phyloP scores from a whole-genome alignment of 1,284 basidiomycete genomes.

The Inonotus hispidus region DNA sequence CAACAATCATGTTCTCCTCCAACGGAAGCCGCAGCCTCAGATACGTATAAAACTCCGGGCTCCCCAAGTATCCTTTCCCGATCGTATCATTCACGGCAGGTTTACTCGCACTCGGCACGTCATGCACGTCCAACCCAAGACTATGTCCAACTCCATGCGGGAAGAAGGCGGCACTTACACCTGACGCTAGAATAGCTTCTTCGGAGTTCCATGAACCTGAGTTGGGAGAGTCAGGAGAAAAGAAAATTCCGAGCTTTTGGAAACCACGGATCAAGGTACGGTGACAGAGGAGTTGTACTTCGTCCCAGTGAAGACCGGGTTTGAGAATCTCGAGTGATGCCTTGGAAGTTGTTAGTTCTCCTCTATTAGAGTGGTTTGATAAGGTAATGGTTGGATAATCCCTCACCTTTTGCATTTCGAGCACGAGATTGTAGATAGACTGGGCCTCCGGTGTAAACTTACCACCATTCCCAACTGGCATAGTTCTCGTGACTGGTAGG shows the following conservation, averaged over 20 bases:
- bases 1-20: slow-evolving; percentile 76
- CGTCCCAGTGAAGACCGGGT: slow-evolving; percentile 82
- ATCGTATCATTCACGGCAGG: slow-evolving; percentile 50
- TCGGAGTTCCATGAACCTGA: slow-evolving; percentile 54
- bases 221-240: slow-evolving; percentile 38
- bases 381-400: neutral
- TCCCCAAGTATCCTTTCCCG: slow-evolving; percentile 39
- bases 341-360: slow-evolving; percentile 29
- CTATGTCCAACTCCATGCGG: slow-evolving; percentile 90
- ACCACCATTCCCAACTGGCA: slow-evolving; percentile 85
- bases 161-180: slow-evolving; percentile 80
- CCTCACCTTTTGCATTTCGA: slow-evolving; percentile 81
- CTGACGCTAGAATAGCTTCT: slow-evolving; percentile 68
- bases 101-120: slow-evolving; percentile 70
- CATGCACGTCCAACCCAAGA: slow-evolving; percentile 86
- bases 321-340: slow-evolving; percentile 63
- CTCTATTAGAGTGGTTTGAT: neutral
- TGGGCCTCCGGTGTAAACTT: slow-evolving; percentile 76
- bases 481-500: slow-evolving; percentile 63
- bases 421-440: slow-evolving; percentile 79
- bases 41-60: slow-evolving; percentile 69
- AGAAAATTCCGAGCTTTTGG: slow-evolving; percentile 82
- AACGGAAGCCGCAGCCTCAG: slow-evolving; percentile 71
- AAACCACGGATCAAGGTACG: slow-evolving; percentile 73
- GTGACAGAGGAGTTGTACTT: slow-evolving; percentile 77